Percentiles rank a stretch among this genome's conserved stretches.
Conservation (phyloP, 2,329 filamentous ascomycete species). For the Sporothrix luriei region DNA sequence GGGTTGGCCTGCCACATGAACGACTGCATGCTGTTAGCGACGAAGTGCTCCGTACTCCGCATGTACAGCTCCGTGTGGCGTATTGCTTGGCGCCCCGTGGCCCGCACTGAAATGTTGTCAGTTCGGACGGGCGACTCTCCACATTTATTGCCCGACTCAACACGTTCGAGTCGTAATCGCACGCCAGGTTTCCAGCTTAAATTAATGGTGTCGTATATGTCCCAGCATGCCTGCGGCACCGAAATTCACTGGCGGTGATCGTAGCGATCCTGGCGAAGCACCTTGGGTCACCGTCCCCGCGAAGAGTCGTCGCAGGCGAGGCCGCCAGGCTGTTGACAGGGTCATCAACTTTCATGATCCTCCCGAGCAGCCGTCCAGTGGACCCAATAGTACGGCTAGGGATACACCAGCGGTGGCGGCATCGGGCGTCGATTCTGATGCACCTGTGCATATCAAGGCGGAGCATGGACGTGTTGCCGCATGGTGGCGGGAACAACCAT, state of each 20-base stretch:
- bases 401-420: too few relatives aligned
- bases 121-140: neutral
- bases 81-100: too few relatives aligned
- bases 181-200: neutral
- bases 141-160: neutral
- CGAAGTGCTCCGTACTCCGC: too few relatives aligned
- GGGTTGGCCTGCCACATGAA: too few relatives aligned
- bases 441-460: constrained; percentile 35
- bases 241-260: neutral
- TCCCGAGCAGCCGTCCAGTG: neutral
- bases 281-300: constrained; percentile 27
- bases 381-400: too few relatives aligned
- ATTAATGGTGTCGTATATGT: neutral
- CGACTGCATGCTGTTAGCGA: too few relatives aligned
- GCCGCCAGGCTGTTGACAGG: neutral
- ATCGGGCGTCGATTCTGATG: neutral
- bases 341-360: constrained; percentile 15
- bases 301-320: neutral
- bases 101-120: too few relatives aligned
- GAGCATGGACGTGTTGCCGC: constrained; percentile 37
- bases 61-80: too few relatives aligned
- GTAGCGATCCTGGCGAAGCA: neutral
- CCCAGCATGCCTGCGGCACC: neutral
- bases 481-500: constrained; percentile 38
- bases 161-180: too few relatives aligned